These are phyloP conservation scores for Cokeromyces recurvatus DNA, from an alignment of 371 early-diverging fungal species.

Conservation along the genomic window DNA sequence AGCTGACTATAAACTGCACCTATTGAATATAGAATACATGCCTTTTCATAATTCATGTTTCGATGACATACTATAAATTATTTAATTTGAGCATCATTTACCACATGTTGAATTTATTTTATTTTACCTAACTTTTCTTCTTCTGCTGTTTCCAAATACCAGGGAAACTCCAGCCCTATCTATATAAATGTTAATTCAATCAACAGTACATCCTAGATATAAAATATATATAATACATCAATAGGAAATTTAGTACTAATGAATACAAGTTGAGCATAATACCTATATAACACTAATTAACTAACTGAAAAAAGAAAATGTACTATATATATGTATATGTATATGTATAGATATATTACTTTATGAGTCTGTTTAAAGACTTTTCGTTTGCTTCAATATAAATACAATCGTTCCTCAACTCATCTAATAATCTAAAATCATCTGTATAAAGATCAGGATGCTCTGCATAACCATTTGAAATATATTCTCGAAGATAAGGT, in stretches of 20 bases:
- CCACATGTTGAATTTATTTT: background rate
- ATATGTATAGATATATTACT: too few relatives aligned
- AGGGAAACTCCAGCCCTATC: constrained; percentile 68
- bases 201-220: too few relatives aligned
- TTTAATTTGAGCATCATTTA: background rate
- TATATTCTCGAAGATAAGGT: constrained; percentile 62
- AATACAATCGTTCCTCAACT: constrained; percentile 69
- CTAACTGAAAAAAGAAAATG: background rate
- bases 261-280: constrained; percentile 82
- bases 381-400: constrained; percentile 66
- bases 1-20: constrained; percentile 81
- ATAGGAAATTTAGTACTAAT: constrained; percentile 81
- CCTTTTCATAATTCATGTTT: constrained; percentile 81
- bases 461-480: constrained; percentile 73
- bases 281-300: too few relatives aligned
- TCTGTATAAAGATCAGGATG: constrained; percentile 84
- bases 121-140: constrained; percentile 24
- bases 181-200: constrained; percentile 14
- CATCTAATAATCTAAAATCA: constrained; percentile 79
- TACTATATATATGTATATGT: too few relatives aligned
- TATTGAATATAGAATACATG: constrained; percentile 79
- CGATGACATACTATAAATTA: constrained; percentile 36
- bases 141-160: constrained; percentile 51
- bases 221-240: constrained; percentile 53
- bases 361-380: constrained; percentile 62